phyloP scores from a whole-genome alignment of 2,329 filamentous ascomycete genomes.

The Ceratocystis colombiana region DNA sequence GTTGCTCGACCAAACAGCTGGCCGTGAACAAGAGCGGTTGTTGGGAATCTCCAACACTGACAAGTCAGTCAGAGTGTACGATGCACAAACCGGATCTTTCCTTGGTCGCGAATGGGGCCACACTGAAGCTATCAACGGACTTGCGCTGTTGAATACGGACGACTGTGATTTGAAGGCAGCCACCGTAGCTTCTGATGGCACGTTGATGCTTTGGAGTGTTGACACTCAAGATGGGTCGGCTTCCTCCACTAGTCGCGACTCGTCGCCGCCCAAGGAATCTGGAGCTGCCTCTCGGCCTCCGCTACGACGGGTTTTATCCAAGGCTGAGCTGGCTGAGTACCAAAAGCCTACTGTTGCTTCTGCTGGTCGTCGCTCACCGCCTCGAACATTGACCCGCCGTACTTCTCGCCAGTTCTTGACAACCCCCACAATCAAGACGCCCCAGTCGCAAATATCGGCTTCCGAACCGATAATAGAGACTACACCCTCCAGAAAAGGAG shows the following conservation, averaged over 20 bases:
- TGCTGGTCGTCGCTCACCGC: slow-evolving; percentile 45
- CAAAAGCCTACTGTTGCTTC: slow-evolving; percentile 36
- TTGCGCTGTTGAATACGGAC: slow-evolving; percentile 56
- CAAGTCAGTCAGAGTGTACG: slow-evolving; percentile 88
- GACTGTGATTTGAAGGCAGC: slow-evolving; percentile 51
- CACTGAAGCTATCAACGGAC: slow-evolving; percentile 82
- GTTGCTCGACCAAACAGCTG: slow-evolving; percentile 49
- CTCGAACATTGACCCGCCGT: slow-evolving; percentile 44
- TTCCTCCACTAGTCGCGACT: slow-evolving; percentile 40
- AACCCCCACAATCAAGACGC: slow-evolving; percentile 30
- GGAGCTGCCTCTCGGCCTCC: slow-evolving; percentile 52
- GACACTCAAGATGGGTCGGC: slow-evolving; percentile 37
- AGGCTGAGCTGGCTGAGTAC: slow-evolving; percentile 76
- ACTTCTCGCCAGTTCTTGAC: slow-evolving; percentile 37
- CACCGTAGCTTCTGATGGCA: slow-evolving; percentile 68
- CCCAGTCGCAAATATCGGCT: slow-evolving; percentile 36
- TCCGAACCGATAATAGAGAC: slow-evolving; percentile 37
- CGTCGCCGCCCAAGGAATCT: slow-evolving; percentile 44
- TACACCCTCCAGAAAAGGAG: slow-evolving; percentile 41
- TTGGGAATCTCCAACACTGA: slow-evolving; percentile 88
- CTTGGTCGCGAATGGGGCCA: slow-evolving; percentile 89
- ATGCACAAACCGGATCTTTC: slow-evolving; percentile 63
- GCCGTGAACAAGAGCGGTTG: slow-evolving; percentile 53
- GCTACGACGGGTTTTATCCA: slow-evolving; percentile 74
- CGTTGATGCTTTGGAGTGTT: slow-evolving; percentile 68